A percentile compares a stretch with the other conserved stretches of the same genome.
Conservation (phyloP, 2,329 filamentous ascomycete species). For the Aspergillus ibericus region DNA sequence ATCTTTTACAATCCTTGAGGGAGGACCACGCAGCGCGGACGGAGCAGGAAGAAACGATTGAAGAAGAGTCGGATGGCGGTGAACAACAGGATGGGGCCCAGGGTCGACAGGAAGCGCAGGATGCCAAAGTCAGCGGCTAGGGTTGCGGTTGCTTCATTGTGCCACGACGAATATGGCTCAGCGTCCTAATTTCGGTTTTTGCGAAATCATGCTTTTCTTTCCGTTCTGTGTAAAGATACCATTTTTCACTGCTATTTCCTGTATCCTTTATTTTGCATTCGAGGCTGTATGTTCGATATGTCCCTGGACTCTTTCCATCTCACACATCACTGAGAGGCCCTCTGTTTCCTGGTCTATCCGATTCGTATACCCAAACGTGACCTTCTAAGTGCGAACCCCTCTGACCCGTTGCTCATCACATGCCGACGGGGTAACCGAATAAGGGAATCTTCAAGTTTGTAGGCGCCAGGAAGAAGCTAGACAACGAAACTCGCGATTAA, state of each 20-base stretch:
- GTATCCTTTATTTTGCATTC: constrained; percentile 2
- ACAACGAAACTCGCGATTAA: neutral
- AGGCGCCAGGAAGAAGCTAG: neutral
- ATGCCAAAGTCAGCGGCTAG: neutral
- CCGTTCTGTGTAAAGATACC: constrained; percentile 18
- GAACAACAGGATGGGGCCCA: constrained; percentile 2
- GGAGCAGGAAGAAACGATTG: constrained; percentile 24
- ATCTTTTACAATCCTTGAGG: constrained; percentile 30
- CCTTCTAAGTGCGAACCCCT: neutral
- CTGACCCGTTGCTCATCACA: neutral
- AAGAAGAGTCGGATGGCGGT: constrained; percentile 22
- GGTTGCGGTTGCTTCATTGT: neutral
- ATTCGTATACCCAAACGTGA: neutral
- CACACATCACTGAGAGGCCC: neutral
- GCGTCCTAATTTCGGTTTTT: constrained; percentile 1
- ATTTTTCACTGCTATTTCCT: constrained; percentile 6
- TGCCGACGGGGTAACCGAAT: neutral
- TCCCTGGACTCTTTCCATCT: neutral
- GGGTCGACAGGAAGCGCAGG: neutral
- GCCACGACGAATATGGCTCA: constrained; percentile 5
- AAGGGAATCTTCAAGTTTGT: neutral
- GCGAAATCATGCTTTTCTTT: constrained; percentile 4
- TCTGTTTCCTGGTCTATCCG: neutral
- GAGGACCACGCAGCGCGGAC: constrained; percentile 29
- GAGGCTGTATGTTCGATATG: constrained; percentile 1